Evolutionary conservation across 2,329 filamentous ascomycete genomes (phyloP), one percentile per base, ranked within the genome.

Genomic region (Cadophora gregata): DNA sequence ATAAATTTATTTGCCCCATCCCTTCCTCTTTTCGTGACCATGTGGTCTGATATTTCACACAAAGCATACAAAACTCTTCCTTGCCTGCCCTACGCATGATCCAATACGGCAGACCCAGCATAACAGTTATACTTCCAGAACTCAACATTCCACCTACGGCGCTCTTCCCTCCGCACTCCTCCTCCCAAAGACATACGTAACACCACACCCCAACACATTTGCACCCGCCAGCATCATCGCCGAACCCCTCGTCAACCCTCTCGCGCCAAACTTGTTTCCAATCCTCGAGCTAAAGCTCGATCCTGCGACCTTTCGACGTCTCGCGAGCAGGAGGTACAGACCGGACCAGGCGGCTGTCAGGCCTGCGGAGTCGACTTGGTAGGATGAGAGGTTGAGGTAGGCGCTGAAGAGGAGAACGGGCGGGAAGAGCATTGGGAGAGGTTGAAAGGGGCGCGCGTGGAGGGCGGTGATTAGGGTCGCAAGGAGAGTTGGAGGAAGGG

Each of bases 381-480:
- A 90, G 67, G 83, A 83, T 69, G 83, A 83, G 33, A 91, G 74
- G 75, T 90, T 91, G 53, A 90, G 79, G 74, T 91, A 91, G 65
- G 85, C 86, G 61, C 85, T 85, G 79, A 90, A 89, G 66, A 91
- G 82, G 3, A 91, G 81, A 64, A 89, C 80, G 1, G 88, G 88
- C 4, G 88, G 85, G 75, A 91, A 91, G 69, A 89, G 78, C 84
- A 91, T 88, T 4, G 89, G 89, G 0, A 91, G 80, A 7, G 82
- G 75, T 75, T 89, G 88, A 77, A 89, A 87, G 8, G 89, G 89
- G n/a, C 87, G 86, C 51, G 85, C 81, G 79, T 90, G 86, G 73
- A 90, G 87, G 12, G 88, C 87, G 48, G 88, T 85, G 71, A 91
- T 85, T 51, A 91, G 81, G 9, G 88, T 89, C 65, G 89, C 89